Percentiles rank a stretch among this genome's conserved stretches.
Evolutionary conservation across 495 filamentous ascomycete species (phyloP).

Genomic region (Tuber indicum): DNA sequence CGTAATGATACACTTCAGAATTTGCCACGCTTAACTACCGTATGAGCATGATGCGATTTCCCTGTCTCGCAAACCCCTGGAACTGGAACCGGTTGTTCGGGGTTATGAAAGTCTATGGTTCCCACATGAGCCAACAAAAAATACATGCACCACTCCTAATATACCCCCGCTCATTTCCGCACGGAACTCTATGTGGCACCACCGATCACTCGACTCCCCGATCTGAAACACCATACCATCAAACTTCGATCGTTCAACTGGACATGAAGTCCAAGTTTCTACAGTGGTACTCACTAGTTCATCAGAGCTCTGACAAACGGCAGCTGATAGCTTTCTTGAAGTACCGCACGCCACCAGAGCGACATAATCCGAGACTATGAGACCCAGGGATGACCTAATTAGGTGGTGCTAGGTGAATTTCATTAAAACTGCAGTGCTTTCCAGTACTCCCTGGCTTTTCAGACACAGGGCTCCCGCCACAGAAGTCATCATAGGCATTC

Average conservation of each 20-base stretch:
- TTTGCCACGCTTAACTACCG: not conserved
- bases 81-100: not conserved
- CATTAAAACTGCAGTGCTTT: not conserved
- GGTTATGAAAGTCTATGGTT: not conserved
- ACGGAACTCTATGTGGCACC: not conserved
- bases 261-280: not conserved
- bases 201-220: not conserved
- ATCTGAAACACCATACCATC: not conserved
- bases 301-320: not conserved
- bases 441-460: not conserved
- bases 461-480: not conserved
- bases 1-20: not conserved
- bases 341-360: not conserved
- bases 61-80: not conserved
- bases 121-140: not conserved
- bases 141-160: not conserved
- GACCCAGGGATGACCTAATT: not conserved
- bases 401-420: not conserved
- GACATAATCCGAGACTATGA: not conserved
- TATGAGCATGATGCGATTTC: not conserved
- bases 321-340: not conserved
- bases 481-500: not conserved
- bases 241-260: not conserved
- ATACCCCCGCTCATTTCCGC: not conserved
- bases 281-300: not conserved